Percentiles rank a stretch among this genome's conserved stretches.
These are phyloP conservation scores for Peronosclerospora sorghi DNA, from an alignment of 352 stramenopile species.

Conservation along the genomic window DNA sequence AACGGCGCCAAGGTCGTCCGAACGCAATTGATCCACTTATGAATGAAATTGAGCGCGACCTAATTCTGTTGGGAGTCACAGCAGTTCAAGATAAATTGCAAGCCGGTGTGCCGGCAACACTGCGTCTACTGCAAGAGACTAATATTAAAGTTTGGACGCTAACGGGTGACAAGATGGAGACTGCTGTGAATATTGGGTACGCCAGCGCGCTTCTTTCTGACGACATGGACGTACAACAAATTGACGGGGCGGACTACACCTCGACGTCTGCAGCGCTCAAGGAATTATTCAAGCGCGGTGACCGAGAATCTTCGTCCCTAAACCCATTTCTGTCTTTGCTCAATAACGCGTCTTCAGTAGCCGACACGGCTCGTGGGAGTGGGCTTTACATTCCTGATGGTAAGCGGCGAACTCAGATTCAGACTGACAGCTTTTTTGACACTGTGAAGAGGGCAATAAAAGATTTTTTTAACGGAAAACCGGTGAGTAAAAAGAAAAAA, in stretches of 20 bases:
- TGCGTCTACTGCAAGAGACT: slow-evolving; percentile 73
- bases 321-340: too few species aligned
- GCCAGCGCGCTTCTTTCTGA: slow-evolving; percentile 75
- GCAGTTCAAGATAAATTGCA: slow-evolving; percentile 92
- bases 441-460: slow-evolving; percentile 12
- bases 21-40: slow-evolving; percentile 72
- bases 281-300: slow-evolving; percentile 26
- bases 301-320: too few species aligned
- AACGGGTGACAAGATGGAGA: slow-evolving; percentile 92
- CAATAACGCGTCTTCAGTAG: too few species aligned
- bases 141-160: slow-evolving; percentile 93
- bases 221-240: slow-evolving; percentile 65
- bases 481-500: slow-evolving; percentile 14
- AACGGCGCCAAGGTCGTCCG: slow-evolving; percentile 41
- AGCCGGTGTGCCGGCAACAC: slow-evolving; percentile 80
- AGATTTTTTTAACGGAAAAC: slow-evolving; percentile 7
- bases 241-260: slow-evolving; percentile 45
- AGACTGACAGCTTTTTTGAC: slow-evolving; percentile 13
- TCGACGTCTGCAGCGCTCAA: slow-evolving; percentile 43
- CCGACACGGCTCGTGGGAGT: not conserved
- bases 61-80: slow-evolving; percentile 78
- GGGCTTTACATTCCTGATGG: slow-evolving; percentile 2
- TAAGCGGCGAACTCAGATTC: slow-evolving; percentile 2
- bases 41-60: slow-evolving; percentile 72
- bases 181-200: slow-evolving; percentile 92